Conservation (phyloP, 2,329 filamentous ascomycete species). For the Aureobasidium sp. region DNA sequence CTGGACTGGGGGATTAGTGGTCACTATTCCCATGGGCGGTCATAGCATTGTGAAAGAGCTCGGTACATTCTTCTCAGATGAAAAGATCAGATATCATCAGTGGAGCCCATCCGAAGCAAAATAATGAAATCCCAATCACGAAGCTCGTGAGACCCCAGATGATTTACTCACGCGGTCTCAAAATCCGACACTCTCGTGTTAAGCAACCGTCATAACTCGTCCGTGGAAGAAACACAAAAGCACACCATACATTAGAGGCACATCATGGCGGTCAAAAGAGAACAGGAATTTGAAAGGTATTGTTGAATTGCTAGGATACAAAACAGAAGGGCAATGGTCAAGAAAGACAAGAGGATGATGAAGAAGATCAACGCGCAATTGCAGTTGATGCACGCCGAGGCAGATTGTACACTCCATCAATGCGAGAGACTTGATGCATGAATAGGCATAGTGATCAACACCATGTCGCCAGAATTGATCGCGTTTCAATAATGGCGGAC, state of each 20-base stretch:
- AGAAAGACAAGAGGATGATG: neutral
- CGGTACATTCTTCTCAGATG: no score
- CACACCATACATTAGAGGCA: neutral
- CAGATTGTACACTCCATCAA: neutral
- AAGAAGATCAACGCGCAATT: neutral
- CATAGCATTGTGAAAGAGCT: no score
- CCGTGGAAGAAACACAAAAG: neutral
- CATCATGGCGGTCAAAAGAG: neutral
- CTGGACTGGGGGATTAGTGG: no score
- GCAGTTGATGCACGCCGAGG: neutral
- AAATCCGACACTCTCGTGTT: no score
- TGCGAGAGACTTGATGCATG: neutral
- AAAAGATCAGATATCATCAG: no score
- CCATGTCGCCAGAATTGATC: conserved; percentile 1
- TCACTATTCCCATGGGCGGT: no score
- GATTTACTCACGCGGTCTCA: no score
- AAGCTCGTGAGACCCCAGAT: no score
- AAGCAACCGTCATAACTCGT: no score
- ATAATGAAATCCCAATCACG: no score
- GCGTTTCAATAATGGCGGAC: neutral
- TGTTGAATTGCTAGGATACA: neutral
- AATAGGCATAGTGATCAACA: neutral
- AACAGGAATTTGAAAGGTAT: neutral
- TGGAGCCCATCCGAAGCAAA: no score
- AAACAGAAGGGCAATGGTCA: neutral